Percentiles rank a stretch among this genome's conserved stretches.
phyloP scores from a whole-genome alignment of 768 basidiomycete species.

The Dendrothele bispora region DNA sequence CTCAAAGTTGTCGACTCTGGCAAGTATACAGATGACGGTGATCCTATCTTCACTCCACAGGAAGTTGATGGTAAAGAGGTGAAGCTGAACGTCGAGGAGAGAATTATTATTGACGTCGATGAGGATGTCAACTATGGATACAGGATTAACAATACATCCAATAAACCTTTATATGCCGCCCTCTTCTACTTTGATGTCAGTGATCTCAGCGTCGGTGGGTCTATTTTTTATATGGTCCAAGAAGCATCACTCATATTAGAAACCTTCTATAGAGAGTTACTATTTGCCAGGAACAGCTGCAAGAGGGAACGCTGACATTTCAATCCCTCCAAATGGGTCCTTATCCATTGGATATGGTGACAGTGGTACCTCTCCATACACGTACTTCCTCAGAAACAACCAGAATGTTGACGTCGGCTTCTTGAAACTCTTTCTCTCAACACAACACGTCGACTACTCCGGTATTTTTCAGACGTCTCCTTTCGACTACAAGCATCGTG shows the following conservation, averaged over 20 bases:
- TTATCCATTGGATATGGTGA: constrained; percentile 30
- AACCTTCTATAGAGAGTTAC: background rate
- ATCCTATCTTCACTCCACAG: too few species aligned
- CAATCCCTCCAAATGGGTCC: background rate
- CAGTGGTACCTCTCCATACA: constrained; percentile 15
- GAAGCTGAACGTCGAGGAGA: constrained; percentile 9
- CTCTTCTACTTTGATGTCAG: constrained; percentile 17
- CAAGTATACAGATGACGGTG: background rate
- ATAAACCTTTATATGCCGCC: constrained; percentile 10
- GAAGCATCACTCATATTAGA: background rate
- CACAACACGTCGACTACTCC: constrained; percentile 19
- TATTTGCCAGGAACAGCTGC: background rate
- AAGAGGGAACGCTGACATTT: background rate
- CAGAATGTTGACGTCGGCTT: constrained; percentile 26
- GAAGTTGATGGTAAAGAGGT: background rate
- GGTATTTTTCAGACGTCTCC: constrained; percentile 17
- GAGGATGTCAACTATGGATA: background rate
- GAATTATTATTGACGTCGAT: constrained; percentile 6
- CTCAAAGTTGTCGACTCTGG: background rate
- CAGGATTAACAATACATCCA: constrained; percentile 14
- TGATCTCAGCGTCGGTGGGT: constrained; percentile 10
- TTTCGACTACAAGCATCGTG: constrained; percentile 9
- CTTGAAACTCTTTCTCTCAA: constrained; percentile 27
- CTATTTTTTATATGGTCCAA: background rate
- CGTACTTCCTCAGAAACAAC: constrained; percentile 9